Base-by-base conservation (phyloP, 2,329 filamentous ascomycete species). In the Neofusicoccum umdonicola region DNA sequence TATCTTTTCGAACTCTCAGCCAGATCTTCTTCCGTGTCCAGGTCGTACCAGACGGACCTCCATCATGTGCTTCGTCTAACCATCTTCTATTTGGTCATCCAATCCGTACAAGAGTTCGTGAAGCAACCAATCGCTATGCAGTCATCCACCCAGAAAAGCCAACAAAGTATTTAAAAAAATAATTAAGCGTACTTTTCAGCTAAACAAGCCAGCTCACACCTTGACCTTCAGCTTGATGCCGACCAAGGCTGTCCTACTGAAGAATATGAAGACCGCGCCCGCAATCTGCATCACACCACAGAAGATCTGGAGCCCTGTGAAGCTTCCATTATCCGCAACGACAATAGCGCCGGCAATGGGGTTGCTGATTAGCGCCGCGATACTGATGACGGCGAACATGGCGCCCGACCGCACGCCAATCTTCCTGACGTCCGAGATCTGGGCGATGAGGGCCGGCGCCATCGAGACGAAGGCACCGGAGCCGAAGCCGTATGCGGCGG, bases 381-480 rank as follows among this genome's bases (percentile, higher is more conserved):
- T 77, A 1, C 86, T 83, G 64, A 87, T 81, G 52, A 88, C 73
- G 15, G 85, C 83, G 72, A 90, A 90, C 31, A 86, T 81, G 0
- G 84, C 83, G 0, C 91, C 91, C 2, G 84, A 87, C 5, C 90
- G 82, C 1, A 88, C 84, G 13, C 90, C 91, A 39, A 93, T 88
- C 73, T 91, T 83, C 19, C 85, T 81, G 42, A 91, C 84, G 51
- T 90, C 88, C 1, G 85, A 88, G 67, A 92, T 89, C 70, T 92
- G 88, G 1, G 88, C 88, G 22, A 93, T 80, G 13, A 90, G 78
- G 0, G 88, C 83, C 0, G 90, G 87, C 0, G 81, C 80, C 17
- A 92, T 78, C 0, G 85, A 85, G 41, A 90, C 84, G 69, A 88
- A 90, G 2, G 85, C 85, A 12, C 90, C 90, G 0, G 86, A 88